Base-by-base conservation (phyloP, 495 filamentous ascomycete genomes). In the Penicillium psychrofluorescens region DNA sequence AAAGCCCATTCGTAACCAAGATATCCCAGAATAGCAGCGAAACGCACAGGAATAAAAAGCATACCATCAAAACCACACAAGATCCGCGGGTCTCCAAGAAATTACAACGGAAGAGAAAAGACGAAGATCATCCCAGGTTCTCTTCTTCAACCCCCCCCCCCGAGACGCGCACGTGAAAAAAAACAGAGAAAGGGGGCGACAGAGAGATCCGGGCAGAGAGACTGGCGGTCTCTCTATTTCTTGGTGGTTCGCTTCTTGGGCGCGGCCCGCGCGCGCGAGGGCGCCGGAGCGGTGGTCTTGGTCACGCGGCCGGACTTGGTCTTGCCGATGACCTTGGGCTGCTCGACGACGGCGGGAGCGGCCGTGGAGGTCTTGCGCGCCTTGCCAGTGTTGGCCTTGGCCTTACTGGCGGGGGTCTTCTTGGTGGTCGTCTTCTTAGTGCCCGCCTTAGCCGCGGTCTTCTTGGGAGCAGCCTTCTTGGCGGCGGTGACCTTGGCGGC, bases 291-390 rank as follows among this genome's bases (percentile, higher is more conserved):
- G 15, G 76, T 73, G 12, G 79, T 78, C 83, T 95, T 95, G 36
- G 87, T 82, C 49, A 95, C 84, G 45, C 90, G 84, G 12, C 90
- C 89, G 14, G 88, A 85, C 80, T 95, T 95, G 63, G 90, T 95
- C 78, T 88, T 95, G 50, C 76, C 76, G 39, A 89, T 64, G 44
- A 84, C 74, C 53, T 85, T 79, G 50, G 84, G 75, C 70, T 88
- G 82, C 43, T 89, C 83, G 38, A 81, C 79, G 40, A 85, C 75
- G 44, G 88, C 85, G 40, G 76, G 74, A 11, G 81, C 78, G 36
- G 64, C 45, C 48, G 62, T 64, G 9, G 71, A 47, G 11, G 72
- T 60, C 61, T 77, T 78, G 54, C 75, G 71, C 41, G 68, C 68
- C 66, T 77, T 78, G 41, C 70, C 71, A 43, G 75, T 70, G 59